Conservation (phyloP, 352 stramenopile genomes). For the Phytophthora cajani region DNA sequence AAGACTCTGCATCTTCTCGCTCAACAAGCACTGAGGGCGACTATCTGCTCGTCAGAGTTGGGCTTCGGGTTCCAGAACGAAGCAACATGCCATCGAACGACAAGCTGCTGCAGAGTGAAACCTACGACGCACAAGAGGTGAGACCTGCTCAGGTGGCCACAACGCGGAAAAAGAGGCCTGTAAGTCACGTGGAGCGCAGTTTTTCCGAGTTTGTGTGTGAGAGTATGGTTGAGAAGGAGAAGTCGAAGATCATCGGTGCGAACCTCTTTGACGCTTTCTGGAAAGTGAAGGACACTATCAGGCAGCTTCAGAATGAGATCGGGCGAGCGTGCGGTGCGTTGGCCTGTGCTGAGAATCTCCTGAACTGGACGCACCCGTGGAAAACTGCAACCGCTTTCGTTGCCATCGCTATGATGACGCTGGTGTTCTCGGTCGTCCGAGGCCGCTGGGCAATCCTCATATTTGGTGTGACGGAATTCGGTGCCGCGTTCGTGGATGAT, state of each 20-base stretch:
- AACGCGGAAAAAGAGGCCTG: slow-evolving; percentile 27
- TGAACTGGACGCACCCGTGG: slow-evolving; percentile 91
- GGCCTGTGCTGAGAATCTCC: slow-evolving; percentile 78
- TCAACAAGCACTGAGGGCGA: slow-evolving; percentile 30
- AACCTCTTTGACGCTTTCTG: slow-evolving; percentile 82
- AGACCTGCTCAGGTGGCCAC: slow-evolving; percentile 11
- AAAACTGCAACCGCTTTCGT: slow-evolving; percentile 77
- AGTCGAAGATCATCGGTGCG: slow-evolving; percentile 66
- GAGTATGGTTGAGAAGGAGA: slow-evolving; percentile 73
- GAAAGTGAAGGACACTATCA: slow-evolving; percentile 87
- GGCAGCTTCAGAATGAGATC: slow-evolving; percentile 79
- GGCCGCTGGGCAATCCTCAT: slow-evolving; percentile 78
- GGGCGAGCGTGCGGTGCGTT: slow-evolving; percentile 71
- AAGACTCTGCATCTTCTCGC: slow-evolving; percentile 3
- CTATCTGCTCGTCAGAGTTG: slow-evolving; percentile 63
- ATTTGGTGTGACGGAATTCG: slow-evolving; percentile 82
- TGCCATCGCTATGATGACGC: slow-evolving; percentile 47
- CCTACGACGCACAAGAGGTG: slow-evolving; percentile 16
- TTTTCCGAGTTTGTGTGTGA: slow-evolving; percentile 80
- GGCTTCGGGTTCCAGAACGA: slow-evolving; percentile 44
- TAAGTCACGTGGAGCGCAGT: slow-evolving; percentile 53
- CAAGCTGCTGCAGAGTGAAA: slow-evolving; percentile 23
- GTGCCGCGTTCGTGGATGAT: slow-evolving; percentile 79
- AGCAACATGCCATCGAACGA: slow-evolving; percentile 25
- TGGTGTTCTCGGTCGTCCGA: slow-evolving; percentile 75